Conservation (phyloP, 164 flowering plant species). For the Cinnamomum micranthum region DNA sequence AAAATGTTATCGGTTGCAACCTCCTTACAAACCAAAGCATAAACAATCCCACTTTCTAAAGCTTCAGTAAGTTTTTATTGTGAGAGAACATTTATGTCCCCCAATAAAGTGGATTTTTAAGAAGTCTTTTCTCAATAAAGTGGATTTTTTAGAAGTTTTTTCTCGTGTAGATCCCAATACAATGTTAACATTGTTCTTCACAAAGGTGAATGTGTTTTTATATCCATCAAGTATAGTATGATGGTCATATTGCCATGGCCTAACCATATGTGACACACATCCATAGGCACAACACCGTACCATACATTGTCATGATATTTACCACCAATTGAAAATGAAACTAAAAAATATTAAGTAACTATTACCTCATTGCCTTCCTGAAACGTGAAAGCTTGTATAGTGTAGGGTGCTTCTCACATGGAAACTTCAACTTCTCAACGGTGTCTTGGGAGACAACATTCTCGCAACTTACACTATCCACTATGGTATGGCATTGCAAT, state of each 20-base stretch:
- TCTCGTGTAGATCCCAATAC: neutral
- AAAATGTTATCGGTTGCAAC: neutral
- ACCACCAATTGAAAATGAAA: conserved; percentile 13
- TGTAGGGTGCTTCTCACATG: neutral
- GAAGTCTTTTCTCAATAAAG: neutral
- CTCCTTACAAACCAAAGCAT: neutral
- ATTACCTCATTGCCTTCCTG: too few relatives aligned
- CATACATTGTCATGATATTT: neutral
- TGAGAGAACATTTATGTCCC: neutral
- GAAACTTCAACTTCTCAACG: too few relatives aligned
- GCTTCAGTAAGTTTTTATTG: neutral
- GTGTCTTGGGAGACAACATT: too few relatives aligned
- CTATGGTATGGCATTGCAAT: too few relatives aligned
- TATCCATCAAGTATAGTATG: neutral
- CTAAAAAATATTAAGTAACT: neutral
- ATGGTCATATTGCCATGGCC: neutral
- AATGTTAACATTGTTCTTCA: neutral
- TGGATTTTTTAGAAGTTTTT: neutral
- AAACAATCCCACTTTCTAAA: neutral
- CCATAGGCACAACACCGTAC: conserved; percentile 11
- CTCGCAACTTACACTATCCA: neutral
- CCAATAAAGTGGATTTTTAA: neutral
- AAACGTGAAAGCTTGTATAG: neutral
- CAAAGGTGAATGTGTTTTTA: conserved; percentile 1
- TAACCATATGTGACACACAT: conserved; percentile 6